These are phyloP conservation scores for Brassica nigra DNA, from an alignment of 345 rosid species.

Conservation along the genomic window DNA sequence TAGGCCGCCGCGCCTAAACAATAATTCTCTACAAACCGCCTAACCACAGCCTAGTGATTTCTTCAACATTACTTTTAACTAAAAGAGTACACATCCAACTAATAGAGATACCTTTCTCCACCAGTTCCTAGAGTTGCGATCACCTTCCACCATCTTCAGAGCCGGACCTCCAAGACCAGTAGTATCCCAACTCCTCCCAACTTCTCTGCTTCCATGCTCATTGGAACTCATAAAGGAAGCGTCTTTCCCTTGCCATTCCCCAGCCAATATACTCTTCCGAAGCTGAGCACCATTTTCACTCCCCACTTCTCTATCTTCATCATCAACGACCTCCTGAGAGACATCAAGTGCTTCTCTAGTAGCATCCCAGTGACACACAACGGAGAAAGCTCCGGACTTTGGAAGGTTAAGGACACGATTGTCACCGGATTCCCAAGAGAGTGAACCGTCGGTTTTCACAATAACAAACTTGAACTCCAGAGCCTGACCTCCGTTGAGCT, in stretches of 20 bases:
- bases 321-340: constrained; percentile 43
- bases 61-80: neutral
- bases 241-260: constrained; percentile 87
- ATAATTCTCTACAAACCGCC: neutral
- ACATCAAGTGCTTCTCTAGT: constrained; percentile 59
- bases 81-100: neutral
- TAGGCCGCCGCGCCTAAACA: neutral
- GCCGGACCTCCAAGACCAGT: constrained; percentile 70
- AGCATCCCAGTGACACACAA: constrained; percentile 75
- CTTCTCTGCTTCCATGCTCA: constrained; percentile 64
- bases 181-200: constrained; percentile 72
- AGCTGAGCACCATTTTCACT: constrained; percentile 47
- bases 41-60: neutral
- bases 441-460: constrained; percentile 50
- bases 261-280: constrained; percentile 73
- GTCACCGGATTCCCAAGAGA: constrained; percentile 77
- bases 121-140: constrained; percentile 80
- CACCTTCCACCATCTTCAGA: constrained; percentile 77
- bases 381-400: constrained; percentile 55
- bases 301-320: constrained; percentile 42
- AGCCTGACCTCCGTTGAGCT: constrained; percentile 55
- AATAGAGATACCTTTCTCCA: constrained; percentile 75
- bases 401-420: constrained; percentile 70
- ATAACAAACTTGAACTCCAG: constrained; percentile 70
- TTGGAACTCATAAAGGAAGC: constrained; percentile 78